Base-by-base conservation (phyloP, 2,329 filamentous ascomycete species). In the Juglanconis oblonga region DNA sequence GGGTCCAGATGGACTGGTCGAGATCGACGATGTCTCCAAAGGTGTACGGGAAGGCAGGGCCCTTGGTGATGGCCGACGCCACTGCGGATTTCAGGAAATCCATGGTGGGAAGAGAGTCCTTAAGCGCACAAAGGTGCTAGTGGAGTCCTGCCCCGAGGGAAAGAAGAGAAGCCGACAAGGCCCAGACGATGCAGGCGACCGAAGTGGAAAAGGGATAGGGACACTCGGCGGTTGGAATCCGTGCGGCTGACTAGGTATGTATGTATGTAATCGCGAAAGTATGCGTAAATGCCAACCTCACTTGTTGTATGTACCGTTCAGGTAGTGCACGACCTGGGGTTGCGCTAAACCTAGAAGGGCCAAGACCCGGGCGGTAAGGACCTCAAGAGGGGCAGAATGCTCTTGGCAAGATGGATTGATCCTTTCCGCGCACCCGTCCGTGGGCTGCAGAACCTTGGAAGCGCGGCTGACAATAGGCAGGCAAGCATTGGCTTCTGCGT, bases 81-180 rank as follows among this genome's bases (percentile, higher is more conserved):
- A 98, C 92, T 55, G 95, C 95, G 63, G 93, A 98, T 78, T 98
- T 98, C 72, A 99, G 85, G 71, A 98, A 98, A 74, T 99, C 93
- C 95, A 99, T 99, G 67, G 67, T 62, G 59, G 38, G 33, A 31
- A 51, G 24, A 10, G 52, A n/a, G 35, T 48, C 51, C 57, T 57
- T 51, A 54, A 38, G 47, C 42, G 54, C 38, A 51, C 50, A 49
- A 38, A 35, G 24, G 51, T 36, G 54, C 40, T 32, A 52, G 13
- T 38, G 38, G 50, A 53, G 54, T 47, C 33, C 57, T 48, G 58
- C 57, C 60, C 53, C 59, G 58, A 52, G 40, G 62, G 53, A 51
- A 55, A 48, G 45, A 42, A 56, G 52, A 49, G 51, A 56, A 54
- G 51, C 24, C 24, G 24, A 24, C 24, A 24, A 24, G 24, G 24